A percentile compares a stretch with the other conserved stretches of the same genome.
Evolutionary conservation across 2,329 filamentous ascomycete species (phyloP).

Genomic region (Capronia americana): DNA sequence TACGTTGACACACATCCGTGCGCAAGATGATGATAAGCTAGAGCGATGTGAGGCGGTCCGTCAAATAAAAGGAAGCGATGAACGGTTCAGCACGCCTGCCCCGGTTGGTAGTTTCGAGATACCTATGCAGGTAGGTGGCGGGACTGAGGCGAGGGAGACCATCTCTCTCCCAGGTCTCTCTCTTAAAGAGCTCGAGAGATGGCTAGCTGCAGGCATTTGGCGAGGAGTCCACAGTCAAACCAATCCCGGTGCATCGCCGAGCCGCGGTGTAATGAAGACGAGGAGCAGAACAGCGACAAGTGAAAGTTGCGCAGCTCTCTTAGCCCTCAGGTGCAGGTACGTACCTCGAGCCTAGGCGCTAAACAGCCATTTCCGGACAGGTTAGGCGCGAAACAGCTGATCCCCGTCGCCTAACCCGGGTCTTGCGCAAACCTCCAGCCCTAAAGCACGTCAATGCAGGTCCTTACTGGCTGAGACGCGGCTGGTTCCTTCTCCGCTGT

Average conservation of each 20-base stretch:
- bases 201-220: neutral
- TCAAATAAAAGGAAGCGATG: neutral
- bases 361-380: neutral
- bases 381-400: slow-evolving; percentile 7
- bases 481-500: slow-evolving; percentile 4
- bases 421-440: neutral
- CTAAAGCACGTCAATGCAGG: slow-evolving; percentile 20
- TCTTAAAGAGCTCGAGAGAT: neutral
- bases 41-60: neutral
- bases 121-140: neutral
- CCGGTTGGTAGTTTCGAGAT: neutral
- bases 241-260: neutral
- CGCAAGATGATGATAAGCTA: neutral
- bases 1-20: neutral
- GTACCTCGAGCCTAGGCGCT: slow-evolving; percentile 5
- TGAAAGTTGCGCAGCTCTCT: neutral
- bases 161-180: neutral
- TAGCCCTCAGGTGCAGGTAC: neutral
- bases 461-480: slow-evolving; percentile 13
- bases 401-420: slow-evolving; percentile 6
- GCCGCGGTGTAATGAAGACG: neutral
- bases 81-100: neutral
- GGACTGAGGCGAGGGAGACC: neutral
- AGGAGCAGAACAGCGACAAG: neutral
- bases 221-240: neutral